These are phyloP conservation scores for Ulota crispa DNA, from an alignment of 225 moss, liverwort and hornwort genomes.

Conservation along the genomic window DNA sequence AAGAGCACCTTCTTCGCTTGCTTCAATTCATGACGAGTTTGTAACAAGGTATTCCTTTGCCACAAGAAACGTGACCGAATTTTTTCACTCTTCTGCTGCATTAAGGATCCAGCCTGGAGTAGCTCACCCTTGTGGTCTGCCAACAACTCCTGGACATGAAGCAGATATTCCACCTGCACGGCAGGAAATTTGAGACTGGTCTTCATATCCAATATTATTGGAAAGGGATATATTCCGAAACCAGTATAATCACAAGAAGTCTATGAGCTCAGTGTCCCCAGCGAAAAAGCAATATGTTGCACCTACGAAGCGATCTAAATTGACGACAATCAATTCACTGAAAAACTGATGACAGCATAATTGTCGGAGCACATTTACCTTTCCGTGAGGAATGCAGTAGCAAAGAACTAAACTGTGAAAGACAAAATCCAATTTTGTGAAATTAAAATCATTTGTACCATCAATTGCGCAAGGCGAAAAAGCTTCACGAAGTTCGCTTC, in stretches of 20 bases:
- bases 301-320: background rate
- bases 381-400: background rate
- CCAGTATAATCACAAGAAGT: background rate
- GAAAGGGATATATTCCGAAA: background rate
- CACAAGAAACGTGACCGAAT: conserved; percentile 53
- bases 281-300: background rate
- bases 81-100: conserved; percentile 65
- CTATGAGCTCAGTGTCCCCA: background rate
- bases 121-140: conserved; percentile 74
- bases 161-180: conserved; percentile 86
- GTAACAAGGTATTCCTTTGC: conserved; percentile 50
- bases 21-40: conserved; percentile 76
- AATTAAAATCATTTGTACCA: conserved; percentile 54
- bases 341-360: background rate
- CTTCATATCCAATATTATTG: background rate
- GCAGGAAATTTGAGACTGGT: background rate
- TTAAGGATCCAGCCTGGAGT: conserved; percentile 47
- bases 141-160: conserved; percentile 85
- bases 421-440: background rate
- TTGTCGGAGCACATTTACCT: background rate
- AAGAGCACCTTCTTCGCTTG: conserved; percentile 74
- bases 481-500: conserved; percentile 89
- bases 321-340: background rate
- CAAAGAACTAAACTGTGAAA: conserved; percentile 1
- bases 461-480: conserved; percentile 87